Percentiles rank a stretch among this genome's conserved stretches.
These are phyloP conservation scores for Peronosclerospora sorghi DNA, from an alignment of 352 stramenopile genomes.

Conservation along the genomic window DNA sequence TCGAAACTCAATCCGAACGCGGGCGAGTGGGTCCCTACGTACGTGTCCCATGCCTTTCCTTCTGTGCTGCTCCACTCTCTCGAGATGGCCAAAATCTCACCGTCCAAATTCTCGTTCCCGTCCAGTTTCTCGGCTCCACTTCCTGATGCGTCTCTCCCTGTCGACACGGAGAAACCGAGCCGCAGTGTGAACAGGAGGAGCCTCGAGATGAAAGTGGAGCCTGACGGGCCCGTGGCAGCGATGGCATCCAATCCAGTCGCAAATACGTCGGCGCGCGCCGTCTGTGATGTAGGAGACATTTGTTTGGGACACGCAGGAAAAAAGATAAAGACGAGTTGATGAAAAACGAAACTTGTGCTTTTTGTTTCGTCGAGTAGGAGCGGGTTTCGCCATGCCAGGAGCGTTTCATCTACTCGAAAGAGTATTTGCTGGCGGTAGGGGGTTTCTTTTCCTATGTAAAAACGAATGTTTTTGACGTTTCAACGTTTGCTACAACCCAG, in stretches of 20 bases:
- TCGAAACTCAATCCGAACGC: slow-evolving; percentile 71
- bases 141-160: background rate
- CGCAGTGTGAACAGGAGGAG: background rate
- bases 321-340: too few species aligned
- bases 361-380: slow-evolving; percentile 7
- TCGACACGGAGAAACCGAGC: slow-evolving; percentile 2
- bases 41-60: slow-evolving; percentile 3
- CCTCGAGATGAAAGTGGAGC: too few species aligned
- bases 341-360: background rate
- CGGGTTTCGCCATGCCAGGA: slow-evolving; percentile 24
- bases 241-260: too few species aligned
- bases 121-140: slow-evolving; percentile 22
- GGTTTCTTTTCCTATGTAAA: too few species aligned
- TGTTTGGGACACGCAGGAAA: too few species aligned
- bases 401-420: slow-evolving; percentile 48
- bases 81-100: background rate
- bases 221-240: too few species aligned
- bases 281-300: too few species aligned
- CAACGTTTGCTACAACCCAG: too few species aligned
- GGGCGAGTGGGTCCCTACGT: slow-evolving; percentile 76
- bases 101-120: background rate
- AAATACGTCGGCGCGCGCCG: too few species aligned
- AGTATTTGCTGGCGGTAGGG: slow-evolving; percentile 52
- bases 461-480: too few species aligned
- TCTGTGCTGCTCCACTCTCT: background rate